Evolutionary conservation across 2,329 filamentous ascomycete genomes (phyloP).

Genomic region (Didymella arachidicola): DNA sequence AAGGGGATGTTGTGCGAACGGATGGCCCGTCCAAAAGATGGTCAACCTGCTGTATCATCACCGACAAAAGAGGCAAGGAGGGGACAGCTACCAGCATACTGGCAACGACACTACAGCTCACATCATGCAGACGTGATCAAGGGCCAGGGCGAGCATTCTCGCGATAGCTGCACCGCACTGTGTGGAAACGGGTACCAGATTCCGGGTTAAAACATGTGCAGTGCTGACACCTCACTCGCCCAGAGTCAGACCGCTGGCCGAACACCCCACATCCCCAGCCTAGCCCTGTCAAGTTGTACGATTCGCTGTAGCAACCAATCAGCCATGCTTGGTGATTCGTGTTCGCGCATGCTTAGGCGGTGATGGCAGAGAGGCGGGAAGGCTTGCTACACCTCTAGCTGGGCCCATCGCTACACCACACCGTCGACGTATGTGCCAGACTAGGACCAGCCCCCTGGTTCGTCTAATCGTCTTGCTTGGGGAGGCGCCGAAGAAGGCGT

Average conservation of each 20-base stretch:
- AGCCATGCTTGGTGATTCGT: not conserved
- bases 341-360: slow-evolving; percentile 12
- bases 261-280: slow-evolving; percentile 14
- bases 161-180: slow-evolving; percentile 3
- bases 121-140: slow-evolving; percentile 1
- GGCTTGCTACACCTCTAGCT: slow-evolving; percentile 11
- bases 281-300: slow-evolving; percentile 10
- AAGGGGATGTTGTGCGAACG: slow-evolving; percentile 17
- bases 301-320: slow-evolving; percentile 7
- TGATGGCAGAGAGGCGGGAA: slow-evolving; percentile 7
- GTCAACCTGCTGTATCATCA: slow-evolving; percentile 2
- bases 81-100: not conserved
- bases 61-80: slow-evolving; percentile 1
- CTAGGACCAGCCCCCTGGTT: slow-evolving; percentile 1
- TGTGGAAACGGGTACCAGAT: slow-evolving; percentile 2
- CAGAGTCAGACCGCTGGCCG: slow-evolving; percentile 21
- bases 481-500: slow-evolving; percentile 4
- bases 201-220: slow-evolving; percentile 16
- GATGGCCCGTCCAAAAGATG: slow-evolving; percentile 5
- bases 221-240: slow-evolving; percentile 19
- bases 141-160: slow-evolving; percentile 1
- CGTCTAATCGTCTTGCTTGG: not conserved
- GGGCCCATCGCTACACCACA: slow-evolving; percentile 12
- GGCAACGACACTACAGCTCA: not conserved
- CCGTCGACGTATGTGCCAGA: not conserved